Percentiles rank a stretch among this genome's conserved stretches.
Evolutionary conservation across 2,329 filamentous ascomycete species (phyloP).

Genomic region (Talaromyces sp.): DNA sequence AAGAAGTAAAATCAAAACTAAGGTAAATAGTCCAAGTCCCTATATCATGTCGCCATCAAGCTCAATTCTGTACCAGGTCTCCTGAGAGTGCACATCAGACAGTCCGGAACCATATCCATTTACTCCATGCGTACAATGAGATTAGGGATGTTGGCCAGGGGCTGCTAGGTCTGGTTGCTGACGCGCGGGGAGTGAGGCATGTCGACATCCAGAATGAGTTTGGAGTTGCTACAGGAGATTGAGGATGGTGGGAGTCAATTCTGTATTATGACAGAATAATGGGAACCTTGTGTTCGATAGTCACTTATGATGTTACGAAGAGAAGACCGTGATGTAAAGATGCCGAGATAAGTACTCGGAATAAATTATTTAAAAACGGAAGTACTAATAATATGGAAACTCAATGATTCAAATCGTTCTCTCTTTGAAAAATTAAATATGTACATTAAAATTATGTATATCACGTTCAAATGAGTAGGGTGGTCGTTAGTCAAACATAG

Average conservation of each 20-base stretch:
- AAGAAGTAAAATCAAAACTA: constrained; percentile 28
- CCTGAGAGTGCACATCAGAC: constrained; percentile 45
- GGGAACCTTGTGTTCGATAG: not conserved
- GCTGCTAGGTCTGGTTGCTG: constrained; percentile 62
- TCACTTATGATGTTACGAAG: not conserved
- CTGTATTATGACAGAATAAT: not conserved
- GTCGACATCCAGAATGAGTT: constrained; percentile 37
- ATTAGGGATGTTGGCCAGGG: constrained; percentile 64
- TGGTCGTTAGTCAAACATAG: not conserved
- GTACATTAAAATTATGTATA: not conserved
- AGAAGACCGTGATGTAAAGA: not conserved
- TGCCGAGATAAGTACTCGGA: not conserved
- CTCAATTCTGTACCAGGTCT: constrained; percentile 17
- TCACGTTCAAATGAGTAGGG: not conserved
- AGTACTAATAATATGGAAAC: not conserved
- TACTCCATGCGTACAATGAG: constrained; percentile 66
- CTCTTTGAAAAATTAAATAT: not conserved
- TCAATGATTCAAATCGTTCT: not conserved
- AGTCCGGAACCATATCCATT: constrained; percentile 58
- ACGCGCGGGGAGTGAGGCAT: constrained; percentile 55
- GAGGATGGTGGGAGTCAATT: constrained; percentile 4
- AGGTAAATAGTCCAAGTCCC: constrained; percentile 16
- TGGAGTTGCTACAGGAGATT: constrained; percentile 35
- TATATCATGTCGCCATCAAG: not conserved
- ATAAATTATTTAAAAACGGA: not conserved